Base-by-base conservation (phyloP, 148 eudicot genomes). In the Oxyria digyna region DNA sequence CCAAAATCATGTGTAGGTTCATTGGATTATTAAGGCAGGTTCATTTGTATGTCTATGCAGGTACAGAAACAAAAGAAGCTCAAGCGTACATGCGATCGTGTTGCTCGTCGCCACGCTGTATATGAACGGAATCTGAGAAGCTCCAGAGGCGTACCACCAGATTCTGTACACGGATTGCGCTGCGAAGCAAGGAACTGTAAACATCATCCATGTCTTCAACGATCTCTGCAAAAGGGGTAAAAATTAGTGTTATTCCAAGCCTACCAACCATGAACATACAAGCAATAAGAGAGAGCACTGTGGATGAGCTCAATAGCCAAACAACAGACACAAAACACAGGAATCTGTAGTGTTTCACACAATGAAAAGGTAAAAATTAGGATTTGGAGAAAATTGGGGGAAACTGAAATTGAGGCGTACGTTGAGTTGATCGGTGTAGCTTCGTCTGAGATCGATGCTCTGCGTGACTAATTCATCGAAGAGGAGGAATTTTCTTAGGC, bases 121-220 rank as follows among this genome's bases (percentile, higher is more conserved):
- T 40, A 76, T 75, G 67, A 84, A 81, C 0, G 98, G 96, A 32
- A 87, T 89, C 67, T 66, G 64, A 29, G 71, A 70, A 42, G 89
- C 88, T 37, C 95, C 95, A 31, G 96, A 77, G 17, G 72, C 65
- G 83, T 87, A 93, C 98, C 98, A 89, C 98, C 96, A 93, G 38
- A 89, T 83, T 67, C 88, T 93, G 85, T 93, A 93, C 21, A 67
- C 80, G 18, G 80, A 68, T 43, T 89, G 88, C 0, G 78, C 84
- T 0, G 71, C 41, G 48, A 89, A 87, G 69, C 87, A 84, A 0
- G 98, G 98, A 18, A 93, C 75, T 45, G 90, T 94, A 62, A 93
- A 86, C 18, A 75, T 55, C 15, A 85, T 86, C 7, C 90, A 73
- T 42, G 89, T 77, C 81, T 81, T 85, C 81, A 85, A 69, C 41